A percentile compares a stretch with the other conserved stretches of the same genome.
These are phyloP conservation scores for Backusella luteola DNA, from an alignment of 192 early-diverging fungal species.

Conservation along the genomic window DNA sequence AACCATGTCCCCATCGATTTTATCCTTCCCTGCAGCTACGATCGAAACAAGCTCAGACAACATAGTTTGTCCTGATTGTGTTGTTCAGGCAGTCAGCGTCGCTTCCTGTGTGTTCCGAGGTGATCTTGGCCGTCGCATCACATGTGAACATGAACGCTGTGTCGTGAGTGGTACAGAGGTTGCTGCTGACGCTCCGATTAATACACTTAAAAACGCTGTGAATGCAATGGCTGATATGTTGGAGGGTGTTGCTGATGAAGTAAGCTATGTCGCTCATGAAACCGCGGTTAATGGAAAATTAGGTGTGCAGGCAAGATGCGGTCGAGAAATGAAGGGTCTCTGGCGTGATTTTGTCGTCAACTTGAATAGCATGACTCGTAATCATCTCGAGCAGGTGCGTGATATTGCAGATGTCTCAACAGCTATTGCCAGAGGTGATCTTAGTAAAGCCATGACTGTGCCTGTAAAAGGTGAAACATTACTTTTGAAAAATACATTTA, in stretches of 20 bases:
- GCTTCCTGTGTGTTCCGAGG: conserved; percentile 47
- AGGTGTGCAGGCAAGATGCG: conserved; percentile 61
- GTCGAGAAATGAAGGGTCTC: conserved; percentile 45
- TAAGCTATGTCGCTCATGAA: conserved; percentile 68
- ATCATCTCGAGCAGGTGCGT: conserved; percentile 57
- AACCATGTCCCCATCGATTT: conserved; percentile 13
- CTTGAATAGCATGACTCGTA: conserved; percentile 54
- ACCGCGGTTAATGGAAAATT: conserved; percentile 72
- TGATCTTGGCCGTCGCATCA: conserved; percentile 44
- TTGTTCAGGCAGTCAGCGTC: conserved; percentile 45
- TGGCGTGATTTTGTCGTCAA: conserved; percentile 58
- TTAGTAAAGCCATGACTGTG: conserved; percentile 66
- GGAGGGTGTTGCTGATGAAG: conserved; percentile 52
- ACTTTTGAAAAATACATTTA: conserved; percentile 73
- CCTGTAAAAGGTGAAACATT: conserved; percentile 72
- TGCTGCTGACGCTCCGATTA: conserved; percentile 29
- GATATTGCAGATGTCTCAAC: conserved; percentile 73
- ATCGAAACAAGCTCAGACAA: conserved; percentile 19
- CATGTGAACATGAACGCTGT: conserved; percentile 40
- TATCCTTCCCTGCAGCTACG: conserved; percentile 23
- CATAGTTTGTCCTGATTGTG: conserved; percentile 47
- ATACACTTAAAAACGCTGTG: conserved; percentile 48
- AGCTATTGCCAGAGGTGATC: conserved; percentile 67
- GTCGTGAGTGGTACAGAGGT: conserved; percentile 15
- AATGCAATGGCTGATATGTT: conserved; percentile 65